Base-by-base conservation (phyloP, 148 eudicot genomes). In the Rhododendron mucronatum region DNA sequence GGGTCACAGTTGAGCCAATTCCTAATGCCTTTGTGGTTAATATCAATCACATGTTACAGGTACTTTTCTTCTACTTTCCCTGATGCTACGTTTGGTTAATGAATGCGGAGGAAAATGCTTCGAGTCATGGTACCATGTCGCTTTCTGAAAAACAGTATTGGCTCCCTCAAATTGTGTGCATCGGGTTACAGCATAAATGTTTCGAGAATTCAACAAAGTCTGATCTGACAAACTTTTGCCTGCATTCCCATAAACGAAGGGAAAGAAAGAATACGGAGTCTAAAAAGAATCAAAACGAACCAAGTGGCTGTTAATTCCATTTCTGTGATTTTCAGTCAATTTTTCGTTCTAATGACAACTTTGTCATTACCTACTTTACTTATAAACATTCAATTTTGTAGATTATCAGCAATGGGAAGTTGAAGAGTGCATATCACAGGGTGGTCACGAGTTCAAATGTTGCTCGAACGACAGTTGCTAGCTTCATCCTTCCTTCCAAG, bases 1-100 rank as follows among this genome's bases (percentile, higher is more conserved):
- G 88, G 88, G 39, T 73, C 47, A 33, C 73, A 23, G 81, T 82
- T 86, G 88, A 86, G 45, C 88, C 85, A 1, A 20, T 86, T 82
- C 81, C 88, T 1, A 76, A 74, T 82, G 85, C 81, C 18, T 37
- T 86, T n/a, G 79, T 82, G 26, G 65, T 86, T 21, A 80, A 75
- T 33, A 81, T 82, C n/a, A 51, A 65, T 44, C 45, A 73, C 81
- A 37, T 7, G 50, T 28, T 86, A 45, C 79, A 86, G 80, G 30
- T 30, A 82, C 12, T 26, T 14, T 10, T 14, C 14, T 4, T 4
- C 18, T 1, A 0, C 9, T 77, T 41, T 77, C 4, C 48, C 5
- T 16, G 3, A 14, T 14, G 20, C 78, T 37, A 4, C 1, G 0
- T 35, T 74, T 33, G 16, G 78, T 15, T 35, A 0, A 30, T 30